Conservation (phyloP, 2,329 filamentous ascomycete genomes). For the Alternaria burnsii region DNA sequence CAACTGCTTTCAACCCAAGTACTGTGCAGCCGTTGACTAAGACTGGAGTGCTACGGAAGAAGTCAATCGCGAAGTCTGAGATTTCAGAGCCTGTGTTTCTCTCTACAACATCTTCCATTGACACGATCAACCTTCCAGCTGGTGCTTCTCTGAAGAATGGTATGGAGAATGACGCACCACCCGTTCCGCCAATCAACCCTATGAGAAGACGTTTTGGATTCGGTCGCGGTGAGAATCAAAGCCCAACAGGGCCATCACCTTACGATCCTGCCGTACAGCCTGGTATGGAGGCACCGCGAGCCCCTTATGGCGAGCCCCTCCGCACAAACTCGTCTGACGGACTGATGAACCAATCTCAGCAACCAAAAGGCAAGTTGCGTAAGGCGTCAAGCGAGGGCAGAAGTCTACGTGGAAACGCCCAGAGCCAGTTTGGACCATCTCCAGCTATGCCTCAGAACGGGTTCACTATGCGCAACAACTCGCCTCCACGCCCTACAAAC, state of each 20-base stretch:
- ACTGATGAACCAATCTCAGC: constrained; percentile 46
- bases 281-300: constrained; percentile 43
- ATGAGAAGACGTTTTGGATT: constrained; percentile 61
- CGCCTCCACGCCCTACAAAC: constrained; percentile 42
- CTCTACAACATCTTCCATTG: constrained; percentile 65
- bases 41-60: constrained; percentile 58
- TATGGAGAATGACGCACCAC: constrained; percentile 49
- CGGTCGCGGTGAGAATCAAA: constrained; percentile 49
- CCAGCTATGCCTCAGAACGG: constrained; percentile 40
- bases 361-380: constrained; percentile 53
- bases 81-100: constrained; percentile 68
- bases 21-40: constrained; percentile 37
- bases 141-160: constrained; percentile 65
- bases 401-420: constrained; percentile 56
- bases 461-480: constrained; percentile 39
- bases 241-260: constrained; percentile 18
- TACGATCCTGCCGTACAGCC: constrained; percentile 51
- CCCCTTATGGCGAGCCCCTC: constrained; percentile 44
- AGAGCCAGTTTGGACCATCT: constrained; percentile 32
- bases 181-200: constrained; percentile 68
- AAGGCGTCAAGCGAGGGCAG: constrained; percentile 62
- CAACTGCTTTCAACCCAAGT: constrained; percentile 44
- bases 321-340: constrained; percentile 57
- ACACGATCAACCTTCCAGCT: constrained; percentile 65
- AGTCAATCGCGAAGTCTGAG: constrained; percentile 66